These are phyloP conservation scores for Collariella sp. DNA, from an alignment of 495 filamentous ascomycete genomes.

Conservation along the genomic window DNA sequence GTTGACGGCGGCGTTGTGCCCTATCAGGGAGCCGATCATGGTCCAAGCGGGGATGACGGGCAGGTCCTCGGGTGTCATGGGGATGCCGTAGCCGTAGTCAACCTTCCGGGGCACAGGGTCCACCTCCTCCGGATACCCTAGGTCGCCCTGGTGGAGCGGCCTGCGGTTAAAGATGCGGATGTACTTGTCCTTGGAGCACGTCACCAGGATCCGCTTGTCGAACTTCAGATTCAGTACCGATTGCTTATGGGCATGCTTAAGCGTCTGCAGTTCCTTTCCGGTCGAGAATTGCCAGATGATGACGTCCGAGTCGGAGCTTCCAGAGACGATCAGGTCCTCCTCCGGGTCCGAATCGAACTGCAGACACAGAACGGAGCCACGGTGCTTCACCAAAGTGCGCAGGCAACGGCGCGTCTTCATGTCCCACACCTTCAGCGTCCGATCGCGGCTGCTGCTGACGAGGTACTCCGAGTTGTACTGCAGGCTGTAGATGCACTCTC, in stretches of 20 bases:
- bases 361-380: slow-evolving; percentile 82
- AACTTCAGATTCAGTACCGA: slow-evolving; percentile 95
- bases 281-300: slow-evolving; percentile 93
- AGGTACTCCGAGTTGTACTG: slow-evolving; percentile 79
- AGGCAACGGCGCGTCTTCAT: slow-evolving; percentile 69
- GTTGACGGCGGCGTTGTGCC: slow-evolving; percentile 89
- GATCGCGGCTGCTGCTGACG: slow-evolving; percentile 88
- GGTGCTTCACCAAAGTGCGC: slow-evolving; percentile 66
- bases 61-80: slow-evolving; percentile 33
- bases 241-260: slow-evolving; percentile 70
- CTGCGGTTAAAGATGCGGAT: slow-evolving; percentile 92
- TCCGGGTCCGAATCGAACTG: slow-evolving; percentile 91
- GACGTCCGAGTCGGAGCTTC: slow-evolving; percentile 82
- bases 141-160: slow-evolving; percentile 55
- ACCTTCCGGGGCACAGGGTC: slow-evolving; percentile 46
- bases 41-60: slow-evolving; percentile 53
- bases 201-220: slow-evolving; percentile 82
- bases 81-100: slow-evolving; percentile 39
- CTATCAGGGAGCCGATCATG: slow-evolving; percentile 67
- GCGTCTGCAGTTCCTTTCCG: slow-evolving; percentile 63
- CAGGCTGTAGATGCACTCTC: slow-evolving; percentile 90
- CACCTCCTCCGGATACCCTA: slow-evolving; percentile 50
- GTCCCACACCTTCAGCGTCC: slow-evolving; percentile 83
- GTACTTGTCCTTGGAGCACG: slow-evolving; percentile 92
- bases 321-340: slow-evolving; percentile 87